These are phyloP conservation scores for Thinopyrum elongatum DNA, from an alignment of 176 grass and related monocot species.

Conservation along the genomic window DNA sequence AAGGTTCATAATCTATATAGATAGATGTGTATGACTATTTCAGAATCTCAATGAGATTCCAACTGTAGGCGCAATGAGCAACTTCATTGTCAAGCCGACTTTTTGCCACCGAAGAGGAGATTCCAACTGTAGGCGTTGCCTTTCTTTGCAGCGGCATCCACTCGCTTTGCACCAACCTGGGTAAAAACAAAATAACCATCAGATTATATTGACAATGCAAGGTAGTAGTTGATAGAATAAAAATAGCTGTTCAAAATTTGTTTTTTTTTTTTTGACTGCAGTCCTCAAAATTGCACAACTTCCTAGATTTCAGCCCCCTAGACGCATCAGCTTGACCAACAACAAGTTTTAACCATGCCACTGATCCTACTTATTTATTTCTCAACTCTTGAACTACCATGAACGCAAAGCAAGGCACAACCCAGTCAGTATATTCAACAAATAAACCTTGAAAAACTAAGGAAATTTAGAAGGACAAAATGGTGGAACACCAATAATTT, in stretches of 20 bases:
- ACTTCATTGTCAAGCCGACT: constrained; percentile 45
- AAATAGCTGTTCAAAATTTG: not conserved
- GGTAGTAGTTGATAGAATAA: not conserved
- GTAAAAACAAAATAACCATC: not conserved
- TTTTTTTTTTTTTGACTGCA: too few relatives aligned
- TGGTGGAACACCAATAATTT: not conserved
- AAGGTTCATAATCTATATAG: not conserved
- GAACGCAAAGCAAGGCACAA: not conserved
- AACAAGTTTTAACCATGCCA: too few relatives aligned
- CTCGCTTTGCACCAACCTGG: constrained; percentile 78
- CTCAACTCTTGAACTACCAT: too few relatives aligned
- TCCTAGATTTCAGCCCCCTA: too few relatives aligned
- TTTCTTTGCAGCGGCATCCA: constrained; percentile 74
- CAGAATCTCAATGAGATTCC: too few relatives aligned
- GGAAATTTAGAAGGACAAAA: not conserved
- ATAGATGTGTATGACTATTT: not conserved
- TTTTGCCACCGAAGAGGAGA: constrained; percentile 75
- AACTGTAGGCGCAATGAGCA: not conserved
- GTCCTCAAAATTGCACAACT: too few relatives aligned
- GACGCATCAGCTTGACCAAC: too few relatives aligned
- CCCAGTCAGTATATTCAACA: not conserved
- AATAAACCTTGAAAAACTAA: not conserved
- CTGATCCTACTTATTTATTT: too few relatives aligned
- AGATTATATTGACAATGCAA: not conserved
- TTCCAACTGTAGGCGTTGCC: constrained; percentile 71